Base-by-base conservation (phyloP, 202 grass and related monocot species). In the Schoenoplectus triqueter region DNA sequence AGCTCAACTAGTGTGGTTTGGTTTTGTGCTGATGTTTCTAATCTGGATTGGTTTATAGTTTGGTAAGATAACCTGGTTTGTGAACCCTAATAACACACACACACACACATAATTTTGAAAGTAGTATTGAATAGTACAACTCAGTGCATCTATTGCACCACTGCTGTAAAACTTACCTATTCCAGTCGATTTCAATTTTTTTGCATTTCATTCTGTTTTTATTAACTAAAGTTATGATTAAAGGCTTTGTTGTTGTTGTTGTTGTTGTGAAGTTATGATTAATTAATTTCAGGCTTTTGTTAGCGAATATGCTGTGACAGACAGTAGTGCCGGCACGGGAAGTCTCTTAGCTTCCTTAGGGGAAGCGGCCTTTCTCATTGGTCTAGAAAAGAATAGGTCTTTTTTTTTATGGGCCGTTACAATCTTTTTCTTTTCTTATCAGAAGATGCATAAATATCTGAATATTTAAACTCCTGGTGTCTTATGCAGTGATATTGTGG, bases 261-360 rank as follows among this genome's bases (percentile, higher is more conserved):
- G 31, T 31, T 31, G 31, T 31, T 31, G 31, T 31, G 31, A 31
- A 31, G 31, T 31, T 31, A 31, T 78, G 10, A 20, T 67, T 55
- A 20, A 69, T 83, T 54, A 11, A 6, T 69, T 78, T 70, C 14
- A 98, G 93, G 96, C 89, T 67, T 89, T 95, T 88, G 88, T 98
- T 84, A 95, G 96, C 39, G 96, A 98, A 76, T 98, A 98, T 19
- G 96, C 96, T 69, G 96, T 95, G 77, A 95, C 91, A 51, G 91
- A 93, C 50, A 89, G 78, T 22, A 91, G 92, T 90, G 91, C 89
- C 50, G 96, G 96, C 78, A 87, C 72, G 88, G 96, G 96, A 87
- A 98, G 89, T 74, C 88, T 98, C 81, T 72, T 94, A 55, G 93
- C 90, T 77, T 91, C 96, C 77, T 78, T 98, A n/a, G 95, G 92